Evolutionary conservation across 441 rosid species (phyloP).

Genomic region (Gossypium gossypioides): DNA sequence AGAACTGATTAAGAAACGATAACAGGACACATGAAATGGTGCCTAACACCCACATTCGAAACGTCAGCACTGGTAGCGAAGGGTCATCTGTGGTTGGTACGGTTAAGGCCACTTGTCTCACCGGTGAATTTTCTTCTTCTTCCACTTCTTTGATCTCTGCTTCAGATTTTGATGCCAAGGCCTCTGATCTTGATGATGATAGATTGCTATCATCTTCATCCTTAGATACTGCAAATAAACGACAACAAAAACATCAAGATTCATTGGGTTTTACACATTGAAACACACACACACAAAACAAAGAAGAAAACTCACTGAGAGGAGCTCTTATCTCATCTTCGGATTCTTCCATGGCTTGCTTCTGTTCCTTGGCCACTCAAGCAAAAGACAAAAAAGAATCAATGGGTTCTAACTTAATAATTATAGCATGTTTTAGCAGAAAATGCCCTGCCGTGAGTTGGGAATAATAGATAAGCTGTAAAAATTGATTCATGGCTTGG

Average conservation of each 20-base stretch:
- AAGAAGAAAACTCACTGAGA: slow-evolving; percentile 24
- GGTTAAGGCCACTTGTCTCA: slow-evolving; percentile 74
- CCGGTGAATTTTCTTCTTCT: slow-evolving; percentile 62
- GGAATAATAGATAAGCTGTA: neutral
- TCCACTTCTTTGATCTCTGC: slow-evolving; percentile 13
- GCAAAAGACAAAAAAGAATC: neutral
- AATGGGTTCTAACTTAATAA: neutral
- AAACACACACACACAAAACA: neutral
- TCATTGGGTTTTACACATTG: neutral
- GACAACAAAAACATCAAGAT: neutral
- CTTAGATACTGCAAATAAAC: slow-evolving; percentile 22
- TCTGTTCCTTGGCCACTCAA: neutral
- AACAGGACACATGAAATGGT: slow-evolving; percentile 52
- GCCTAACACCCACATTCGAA: slow-evolving; percentile 89
- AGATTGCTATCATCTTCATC: slow-evolving; percentile 10
- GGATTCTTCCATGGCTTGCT: slow-evolving; percentile 1
- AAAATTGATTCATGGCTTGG: neutral
- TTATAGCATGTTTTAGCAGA: neutral
- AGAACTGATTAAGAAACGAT: slow-evolving; percentile 85
- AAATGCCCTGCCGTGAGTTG: neutral
- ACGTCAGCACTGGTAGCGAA: slow-evolving; percentile 67
- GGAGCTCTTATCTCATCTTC: slow-evolving; percentile 24
- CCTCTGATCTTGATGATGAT: slow-evolving; percentile 18
- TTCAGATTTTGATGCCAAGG: slow-evolving; percentile 11
- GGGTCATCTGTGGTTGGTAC: slow-evolving; percentile 74